Conservation (phyloP, 164 flowering plant genomes). For the Berberis vulgaris region DNA sequence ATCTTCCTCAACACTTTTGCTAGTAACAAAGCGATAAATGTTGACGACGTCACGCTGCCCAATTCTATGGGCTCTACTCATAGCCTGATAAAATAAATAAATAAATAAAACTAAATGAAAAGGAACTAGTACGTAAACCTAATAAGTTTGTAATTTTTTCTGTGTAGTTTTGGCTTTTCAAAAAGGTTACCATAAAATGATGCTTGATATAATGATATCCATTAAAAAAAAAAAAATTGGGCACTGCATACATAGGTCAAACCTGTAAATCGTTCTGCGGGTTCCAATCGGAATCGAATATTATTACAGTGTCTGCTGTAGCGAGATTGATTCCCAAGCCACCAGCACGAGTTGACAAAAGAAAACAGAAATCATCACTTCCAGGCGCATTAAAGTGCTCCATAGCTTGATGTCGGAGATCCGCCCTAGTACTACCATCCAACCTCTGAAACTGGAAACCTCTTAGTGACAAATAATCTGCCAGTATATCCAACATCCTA, state of each 20-base stretch:
- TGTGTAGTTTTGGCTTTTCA: too few relatives aligned
- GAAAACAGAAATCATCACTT: slow-evolving; percentile 98
- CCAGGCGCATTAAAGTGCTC: slow-evolving; percentile 99
- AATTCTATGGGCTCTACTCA: slow-evolving; percentile 99
- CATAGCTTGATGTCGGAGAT: slow-evolving; percentile 98
- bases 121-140: neutral
- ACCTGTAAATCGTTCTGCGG: slow-evolving; percentile 23
- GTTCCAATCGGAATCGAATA: slow-evolving; percentile 99
- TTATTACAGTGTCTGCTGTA: slow-evolving; percentile 98
- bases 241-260: neutral
- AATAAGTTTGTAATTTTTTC: neutral
- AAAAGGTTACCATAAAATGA: too few relatives aligned
- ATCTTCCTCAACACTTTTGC: slow-evolving; percentile 99
- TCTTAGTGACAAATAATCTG: slow-evolving; percentile 85
- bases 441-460: slow-evolving; percentile 98
- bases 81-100: slow-evolving; percentile 45
- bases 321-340: slow-evolving; percentile 99
- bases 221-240: too few relatives aligned
- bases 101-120: neutral
- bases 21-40: slow-evolving; percentile 92
- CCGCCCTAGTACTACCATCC: slow-evolving; percentile 98
- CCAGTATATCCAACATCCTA: slow-evolving; percentile 91
- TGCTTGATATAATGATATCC: too few relatives aligned
- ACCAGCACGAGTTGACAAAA: slow-evolving; percentile 98
- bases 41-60: slow-evolving; percentile 98